Percentiles rank a stretch among this genome's conserved stretches.
Evolutionary conservation across 2,329 filamentous ascomycete genomes (phyloP).

Genomic region (Pyricularia sp.): DNA sequence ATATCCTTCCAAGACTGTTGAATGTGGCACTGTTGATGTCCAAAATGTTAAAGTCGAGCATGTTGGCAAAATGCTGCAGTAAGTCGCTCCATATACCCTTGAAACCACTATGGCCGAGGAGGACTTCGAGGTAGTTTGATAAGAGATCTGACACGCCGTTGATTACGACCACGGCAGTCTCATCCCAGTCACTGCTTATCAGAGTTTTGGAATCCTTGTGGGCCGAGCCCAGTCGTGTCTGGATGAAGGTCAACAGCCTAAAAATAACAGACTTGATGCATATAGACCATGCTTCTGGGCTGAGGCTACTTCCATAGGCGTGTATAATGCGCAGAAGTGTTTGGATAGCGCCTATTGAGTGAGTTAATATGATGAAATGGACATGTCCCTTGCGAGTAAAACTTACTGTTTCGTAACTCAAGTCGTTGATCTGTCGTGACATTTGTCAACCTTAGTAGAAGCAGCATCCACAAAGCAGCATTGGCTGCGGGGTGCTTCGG

Average conservation of each 20-base stretch:
- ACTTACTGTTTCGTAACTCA: conserved; percentile 66
- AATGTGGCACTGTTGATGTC: conserved; percentile 65
- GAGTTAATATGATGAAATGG: background rate
- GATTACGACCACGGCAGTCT: conserved; percentile 66
- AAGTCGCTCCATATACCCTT: conserved; percentile 67
- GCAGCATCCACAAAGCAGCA: conserved; percentile 68
- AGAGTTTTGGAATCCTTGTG: conserved; percentile 27
- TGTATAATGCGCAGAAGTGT: conserved; percentile 88
- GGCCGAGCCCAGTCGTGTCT: conserved; percentile 38
- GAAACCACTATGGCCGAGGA: conserved; percentile 59
- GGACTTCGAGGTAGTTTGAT: conserved; percentile 64
- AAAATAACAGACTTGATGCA: conserved; percentile 78
- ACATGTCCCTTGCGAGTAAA: too few species aligned
- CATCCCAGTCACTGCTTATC: conserved; percentile 53
- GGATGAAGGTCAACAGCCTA: conserved; percentile 63
- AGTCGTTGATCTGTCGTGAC: conserved; percentile 63
- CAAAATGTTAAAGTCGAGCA: conserved; percentile 55
- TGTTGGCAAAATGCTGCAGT: conserved; percentile 55
- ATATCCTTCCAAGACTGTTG: conserved; percentile 54
- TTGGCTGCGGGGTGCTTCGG: conserved; percentile 51
- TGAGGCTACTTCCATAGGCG: conserved; percentile 75
- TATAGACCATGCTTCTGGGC: conserved; percentile 70
- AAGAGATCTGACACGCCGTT: conserved; percentile 65
- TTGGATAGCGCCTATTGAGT: conserved; percentile 60
- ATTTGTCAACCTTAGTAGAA: conserved; percentile 61